These are phyloP conservation scores for Kodamaea kaohsiungensis DNA, from an alignment of 805 yeast species.

Conservation along the genomic window DNA sequence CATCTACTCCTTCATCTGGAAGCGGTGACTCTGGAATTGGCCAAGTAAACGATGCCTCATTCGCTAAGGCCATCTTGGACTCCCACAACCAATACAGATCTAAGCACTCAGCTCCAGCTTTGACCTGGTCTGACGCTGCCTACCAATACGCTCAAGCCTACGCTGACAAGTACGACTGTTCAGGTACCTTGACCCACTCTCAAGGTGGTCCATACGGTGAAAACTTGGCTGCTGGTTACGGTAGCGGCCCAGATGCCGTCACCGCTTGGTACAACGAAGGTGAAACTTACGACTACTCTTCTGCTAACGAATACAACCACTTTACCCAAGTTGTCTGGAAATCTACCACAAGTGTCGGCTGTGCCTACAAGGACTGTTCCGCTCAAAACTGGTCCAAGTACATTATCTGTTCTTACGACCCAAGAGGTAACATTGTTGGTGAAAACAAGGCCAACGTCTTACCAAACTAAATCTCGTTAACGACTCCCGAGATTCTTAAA, in stretches of 20 bases:
- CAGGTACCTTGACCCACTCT: constrained; percentile 36
- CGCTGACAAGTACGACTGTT: constrained; percentile 27
- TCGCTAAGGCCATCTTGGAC: constrained; percentile 49
- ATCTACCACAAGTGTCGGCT: constrained; percentile 60
- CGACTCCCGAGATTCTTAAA: neutral
- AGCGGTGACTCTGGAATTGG: constrained; percentile 19
- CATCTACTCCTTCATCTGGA: constrained; percentile 10
- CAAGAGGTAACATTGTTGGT: constrained; percentile 71
- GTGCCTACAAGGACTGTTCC: constrained; percentile 66
- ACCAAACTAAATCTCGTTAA: constrained; percentile 9
- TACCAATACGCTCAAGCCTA: constrained; percentile 53
- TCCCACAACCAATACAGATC: constrained; percentile 64
- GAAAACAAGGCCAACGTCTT: constrained; percentile 18
- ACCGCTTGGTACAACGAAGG: constrained; percentile 45
- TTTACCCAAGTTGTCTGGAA: constrained; percentile 84
- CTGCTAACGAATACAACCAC: constrained; percentile 50
- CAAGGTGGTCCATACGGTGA: constrained; percentile 41
- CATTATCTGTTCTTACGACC: constrained; percentile 71
- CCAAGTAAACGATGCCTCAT: constrained; percentile 27
- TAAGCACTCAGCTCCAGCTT: constrained; percentile 48
- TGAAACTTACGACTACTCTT: constrained; percentile 20
- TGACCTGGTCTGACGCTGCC: constrained; percentile 57
- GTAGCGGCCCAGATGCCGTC: constrained; percentile 30
- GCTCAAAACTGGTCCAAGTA: constrained; percentile 51
- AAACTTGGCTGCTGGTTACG: constrained; percentile 30